Evolutionary conservation across 495 filamentous ascomycete species (phyloP), one percentile per base, ranked within the genome.

Genomic region (Penicillium chermesinum): DNA sequence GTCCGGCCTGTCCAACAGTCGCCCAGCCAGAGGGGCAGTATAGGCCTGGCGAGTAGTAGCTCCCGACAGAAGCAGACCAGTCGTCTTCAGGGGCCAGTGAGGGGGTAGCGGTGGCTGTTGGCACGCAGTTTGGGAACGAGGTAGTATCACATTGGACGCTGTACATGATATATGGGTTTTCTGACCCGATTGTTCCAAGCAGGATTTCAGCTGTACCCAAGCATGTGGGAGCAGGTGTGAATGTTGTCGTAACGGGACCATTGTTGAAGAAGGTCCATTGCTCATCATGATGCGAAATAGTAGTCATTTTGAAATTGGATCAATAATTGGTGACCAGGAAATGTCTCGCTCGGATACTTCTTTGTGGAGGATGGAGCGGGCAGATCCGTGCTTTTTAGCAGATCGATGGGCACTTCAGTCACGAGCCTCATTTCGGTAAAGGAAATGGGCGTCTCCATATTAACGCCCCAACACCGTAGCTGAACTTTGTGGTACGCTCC

Each of bases 11-110:
- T 4, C 37, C 46, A 20, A 48, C 18, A 7, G 37, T 41, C 7
- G 16, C 20, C 46, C 46, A 48, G 2, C 46, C 38, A 18, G 46
- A 48, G 14, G 46, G 46, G 15, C 46, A 48, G 25, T 41, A 48
- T 16, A 48, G 12, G 15, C 38, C 46, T 17, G 46, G 46, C 12
- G 46, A 48, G 46, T 48, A 41, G 16, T 48, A 48, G 10, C 37
- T 19, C 3, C 8, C 46, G 7, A 20, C 15, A 8, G 7, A 36
- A 20, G 38, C 33, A 6, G 10, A 25, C 12, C 21, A n/a, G 3
- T 21, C 17, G 2, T 40, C 37, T 12, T 47, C 35, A 15, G n/a
- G 30, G 13, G 2, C 13, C 7, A 5, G 13, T 5, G n/a, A 12
- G 14, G 41, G 10, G 7, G 22, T 44, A 10, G 41, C 18, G 2